Base-by-base conservation (phyloP, 768 basidiomycete genomes). In the Rhodotorula diobovata region DNA sequence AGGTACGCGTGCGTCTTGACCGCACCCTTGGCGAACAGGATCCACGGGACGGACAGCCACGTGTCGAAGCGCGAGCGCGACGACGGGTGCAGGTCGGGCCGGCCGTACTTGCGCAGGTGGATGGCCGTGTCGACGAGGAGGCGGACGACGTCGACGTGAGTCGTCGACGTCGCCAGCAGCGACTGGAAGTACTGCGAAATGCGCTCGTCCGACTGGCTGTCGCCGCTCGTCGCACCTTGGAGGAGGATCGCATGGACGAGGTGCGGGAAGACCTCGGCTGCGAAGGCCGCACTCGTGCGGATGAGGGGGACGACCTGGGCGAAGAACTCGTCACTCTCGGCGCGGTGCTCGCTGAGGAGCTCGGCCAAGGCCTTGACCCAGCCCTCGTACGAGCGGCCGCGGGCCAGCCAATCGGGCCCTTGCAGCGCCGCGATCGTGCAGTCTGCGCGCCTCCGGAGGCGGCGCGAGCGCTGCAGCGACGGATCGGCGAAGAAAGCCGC, bases 1-100 rank as follows among this genome's bases (percentile, higher is more conserved):
- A 92, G 92, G 79, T 90, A 96, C 15, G 90, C 87, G 0, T 90
- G 90, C 68, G 88, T 93, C 46, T 82, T 79, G 65, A 91, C 86
- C 7, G 94, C 90, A 46, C 86, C 88, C 71, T 82, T 82, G 18
- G 89, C 87, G 34, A 98, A 84, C 11, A 91, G 81, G 3, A 85
- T 78, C 77, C 85, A 91, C 73, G 95, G 87, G 54, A 97, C 76
- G 46, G 85, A 82, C 20, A 99, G 84, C 96, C 96, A 98, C 14
- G n/a, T 35, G 54, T 82, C 77, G 69, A 76, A 78, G 18, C 71
- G 77, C 10, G 80, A 72, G 23, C 67, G 71, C 20, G 73, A 30
- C 4, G 57, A n/a, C 11, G 64, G 25, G 70, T 84, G 85, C 78
- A 91, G 87, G 75, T 89, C 85, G 4, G 85, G 84, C 32, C 81